Evolutionary conservation across 108 stramenopile species (phyloP).

Genomic region (Cyclotella baltica): DNA sequence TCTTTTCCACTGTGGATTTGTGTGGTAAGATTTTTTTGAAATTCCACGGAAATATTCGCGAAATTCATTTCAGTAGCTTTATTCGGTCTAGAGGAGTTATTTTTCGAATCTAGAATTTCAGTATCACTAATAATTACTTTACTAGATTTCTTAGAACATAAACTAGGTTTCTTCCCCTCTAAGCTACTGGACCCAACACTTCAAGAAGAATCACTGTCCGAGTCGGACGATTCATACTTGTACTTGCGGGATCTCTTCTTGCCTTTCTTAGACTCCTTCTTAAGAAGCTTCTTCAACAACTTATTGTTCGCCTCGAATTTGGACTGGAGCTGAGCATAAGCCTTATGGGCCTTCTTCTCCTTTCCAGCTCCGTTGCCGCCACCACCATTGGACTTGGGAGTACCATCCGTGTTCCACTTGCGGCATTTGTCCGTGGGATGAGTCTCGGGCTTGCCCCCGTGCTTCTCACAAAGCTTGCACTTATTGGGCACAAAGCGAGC

Average conservation of each 20-base stretch:
- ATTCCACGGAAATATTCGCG: not conserved
- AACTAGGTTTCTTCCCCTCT: not conserved
- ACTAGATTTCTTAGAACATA: not conserved
- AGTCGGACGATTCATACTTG: not conserved
- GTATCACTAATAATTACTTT: not conserved
- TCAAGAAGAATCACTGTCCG: not conserved
- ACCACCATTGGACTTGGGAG: not conserved
- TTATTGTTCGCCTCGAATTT: not conserved
- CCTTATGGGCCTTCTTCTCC: not conserved
- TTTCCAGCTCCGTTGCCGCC: not conserved
- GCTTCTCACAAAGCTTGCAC: constrained; percentile 1
- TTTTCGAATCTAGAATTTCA: not conserved
- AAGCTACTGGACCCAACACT: constrained; percentile 6
- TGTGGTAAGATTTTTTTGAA: not conserved
- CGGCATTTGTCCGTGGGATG: not conserved
- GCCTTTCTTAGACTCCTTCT: not conserved
- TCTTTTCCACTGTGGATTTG: not conserved
- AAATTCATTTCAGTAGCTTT: constrained; percentile 10
- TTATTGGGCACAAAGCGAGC: not conserved
- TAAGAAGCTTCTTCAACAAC: not conserved
- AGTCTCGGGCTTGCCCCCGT: not conserved
- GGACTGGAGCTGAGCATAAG: not conserved
- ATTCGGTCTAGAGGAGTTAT: constrained; percentile 8
- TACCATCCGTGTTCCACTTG: not conserved
- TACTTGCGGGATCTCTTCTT: not conserved